phyloP scores from a whole-genome alignment of 306 rosid species.

The Medicago arabica region DNA sequence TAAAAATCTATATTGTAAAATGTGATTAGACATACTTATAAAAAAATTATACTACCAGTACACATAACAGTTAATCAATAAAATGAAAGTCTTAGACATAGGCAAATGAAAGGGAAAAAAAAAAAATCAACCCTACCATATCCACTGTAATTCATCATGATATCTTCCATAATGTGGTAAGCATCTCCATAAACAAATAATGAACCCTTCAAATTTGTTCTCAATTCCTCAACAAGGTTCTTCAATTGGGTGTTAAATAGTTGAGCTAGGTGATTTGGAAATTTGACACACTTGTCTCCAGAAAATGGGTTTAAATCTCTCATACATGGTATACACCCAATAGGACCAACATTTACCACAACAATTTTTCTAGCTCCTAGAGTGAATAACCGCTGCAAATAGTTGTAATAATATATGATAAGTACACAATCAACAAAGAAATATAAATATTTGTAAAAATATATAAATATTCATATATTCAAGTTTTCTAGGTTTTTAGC shows the following conservation, averaged over 20 bases:
- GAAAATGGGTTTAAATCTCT: conserved; percentile 58
- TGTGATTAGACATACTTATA: too few species aligned
- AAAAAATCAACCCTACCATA: too few species aligned
- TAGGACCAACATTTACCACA: conserved; percentile 75
- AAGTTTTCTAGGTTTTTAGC: not conserved
- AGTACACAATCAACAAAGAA: not conserved
- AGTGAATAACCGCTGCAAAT: conserved; percentile 61
- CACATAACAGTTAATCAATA: too few species aligned
- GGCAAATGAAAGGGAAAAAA: too few species aligned
- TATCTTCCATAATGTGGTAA: conserved; percentile 40
- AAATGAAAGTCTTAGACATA: too few species aligned
- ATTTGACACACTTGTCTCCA: conserved; percentile 56
- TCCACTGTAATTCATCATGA: not conserved
- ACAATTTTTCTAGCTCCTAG: conserved; percentile 71
- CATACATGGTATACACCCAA: conserved; percentile 73
- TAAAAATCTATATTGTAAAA: too few species aligned
- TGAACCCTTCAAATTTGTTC: conserved; percentile 46
- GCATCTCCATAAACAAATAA: conserved; percentile 67
- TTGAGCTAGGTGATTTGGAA: conserved; percentile 60
- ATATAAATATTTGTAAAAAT: not conserved
- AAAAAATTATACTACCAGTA: too few species aligned
- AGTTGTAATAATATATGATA: not conserved
- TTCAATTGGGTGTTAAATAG: conserved; percentile 60
- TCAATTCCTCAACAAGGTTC: conserved; percentile 56
- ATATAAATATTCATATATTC: not conserved